These are phyloP conservation scores for Suhomyces wounanorum DNA, from an alignment of 1,139 yeast species.

Conservation along the genomic window DNA sequence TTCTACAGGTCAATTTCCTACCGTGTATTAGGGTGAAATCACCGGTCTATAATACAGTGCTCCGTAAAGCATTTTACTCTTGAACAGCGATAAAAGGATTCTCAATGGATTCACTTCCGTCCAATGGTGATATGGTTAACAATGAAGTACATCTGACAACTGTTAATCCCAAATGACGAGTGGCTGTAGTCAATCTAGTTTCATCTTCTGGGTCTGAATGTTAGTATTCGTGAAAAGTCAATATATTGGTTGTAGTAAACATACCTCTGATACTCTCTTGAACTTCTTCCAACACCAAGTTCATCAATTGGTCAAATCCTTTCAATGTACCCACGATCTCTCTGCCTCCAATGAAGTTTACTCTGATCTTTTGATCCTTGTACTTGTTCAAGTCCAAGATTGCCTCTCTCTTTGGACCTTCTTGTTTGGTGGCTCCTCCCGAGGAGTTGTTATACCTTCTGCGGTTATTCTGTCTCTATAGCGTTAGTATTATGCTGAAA, in stretches of 20 bases:
- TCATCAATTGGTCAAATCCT: constrained; percentile 93
- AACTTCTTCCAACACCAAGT: constrained; percentile 85
- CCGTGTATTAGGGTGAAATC: constrained; percentile 1
- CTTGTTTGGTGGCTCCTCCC: constrained; percentile 47
- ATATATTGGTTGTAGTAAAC: constrained; percentile 19
- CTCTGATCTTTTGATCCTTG: constrained; percentile 71
- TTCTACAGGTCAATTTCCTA: not conserved
- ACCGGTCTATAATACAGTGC: constrained; percentile 12
- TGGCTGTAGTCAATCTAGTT: constrained; percentile 46
- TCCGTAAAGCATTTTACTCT: constrained; percentile 11
- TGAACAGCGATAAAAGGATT: constrained; percentile 56
- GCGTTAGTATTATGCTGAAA: constrained; percentile 8
- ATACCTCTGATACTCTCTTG: constrained; percentile 63
- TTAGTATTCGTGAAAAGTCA: constrained; percentile 21
- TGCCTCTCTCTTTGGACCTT: constrained; percentile 87
- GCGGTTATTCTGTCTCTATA: constrained; percentile 16
- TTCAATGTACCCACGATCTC: constrained; percentile 73
- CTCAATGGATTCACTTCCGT: constrained; percentile 77
- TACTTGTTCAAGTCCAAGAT: constrained; percentile 80
- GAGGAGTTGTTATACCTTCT: constrained; percentile 28
- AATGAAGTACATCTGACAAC: constrained; percentile 87
- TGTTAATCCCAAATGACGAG: constrained; percentile 63
- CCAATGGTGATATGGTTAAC: constrained; percentile 79
- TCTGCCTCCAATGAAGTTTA: constrained; percentile 88
- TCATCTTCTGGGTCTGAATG: constrained; percentile 63